A percentile compares a stretch with the other conserved stretches of the same genome.
These are phyloP conservation scores for Myochromella boudieri DNA, from an alignment of 768 basidiomycete genomes.

Conservation along the genomic window DNA sequence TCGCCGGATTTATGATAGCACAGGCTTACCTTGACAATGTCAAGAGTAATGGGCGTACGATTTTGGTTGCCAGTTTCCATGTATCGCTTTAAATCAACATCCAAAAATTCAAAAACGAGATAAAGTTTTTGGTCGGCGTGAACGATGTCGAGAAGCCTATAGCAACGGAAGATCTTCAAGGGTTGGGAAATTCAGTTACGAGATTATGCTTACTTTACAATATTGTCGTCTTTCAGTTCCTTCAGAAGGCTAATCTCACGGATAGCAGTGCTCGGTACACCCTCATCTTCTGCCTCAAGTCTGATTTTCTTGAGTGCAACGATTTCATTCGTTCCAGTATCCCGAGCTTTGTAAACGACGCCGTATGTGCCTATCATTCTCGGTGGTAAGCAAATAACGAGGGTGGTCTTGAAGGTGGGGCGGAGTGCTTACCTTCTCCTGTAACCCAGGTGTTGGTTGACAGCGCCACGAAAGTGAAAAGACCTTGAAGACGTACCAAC, in stretches of 20 bases:
- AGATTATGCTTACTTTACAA: slow-evolving; percentile 68
- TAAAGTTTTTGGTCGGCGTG: slow-evolving; percentile 97
- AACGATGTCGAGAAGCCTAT: slow-evolving; percentile 91
- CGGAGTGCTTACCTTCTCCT: slow-evolving; percentile 49
- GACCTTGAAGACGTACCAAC: slow-evolving; percentile 68
- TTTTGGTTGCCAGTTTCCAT: slow-evolving; percentile 84
- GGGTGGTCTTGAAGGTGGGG: slow-evolving; percentile 5
- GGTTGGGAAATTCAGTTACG: slow-evolving; percentile 10
- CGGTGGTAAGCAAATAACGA: slow-evolving; percentile 12
- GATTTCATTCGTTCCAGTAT: slow-evolving; percentile 72
- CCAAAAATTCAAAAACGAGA: slow-evolving; percentile 96
- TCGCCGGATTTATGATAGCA: not conserved
- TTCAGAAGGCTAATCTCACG: slow-evolving; percentile 97
- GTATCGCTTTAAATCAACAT: slow-evolving; percentile 95
- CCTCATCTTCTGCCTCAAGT: slow-evolving; percentile 97
- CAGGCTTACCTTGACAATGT: slow-evolving; percentile 75
- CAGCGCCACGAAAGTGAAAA: slow-evolving; percentile 7
- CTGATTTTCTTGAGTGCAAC: slow-evolving; percentile 99
- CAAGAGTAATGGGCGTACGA: slow-evolving; percentile 68
- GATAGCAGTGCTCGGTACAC: slow-evolving; percentile 97
- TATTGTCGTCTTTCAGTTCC: slow-evolving; percentile 94
- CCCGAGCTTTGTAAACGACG: slow-evolving; percentile 96
- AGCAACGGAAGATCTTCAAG: too few relatives aligned
- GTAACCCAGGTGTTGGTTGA: slow-evolving; percentile 13
- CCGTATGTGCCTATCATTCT: slow-evolving; percentile 84